Evolutionary conservation across 2,329 filamentous ascomycete genomes (phyloP), one percentile per base, ranked within the genome.

Genomic region (Neofusicoccum ribis): DNA sequence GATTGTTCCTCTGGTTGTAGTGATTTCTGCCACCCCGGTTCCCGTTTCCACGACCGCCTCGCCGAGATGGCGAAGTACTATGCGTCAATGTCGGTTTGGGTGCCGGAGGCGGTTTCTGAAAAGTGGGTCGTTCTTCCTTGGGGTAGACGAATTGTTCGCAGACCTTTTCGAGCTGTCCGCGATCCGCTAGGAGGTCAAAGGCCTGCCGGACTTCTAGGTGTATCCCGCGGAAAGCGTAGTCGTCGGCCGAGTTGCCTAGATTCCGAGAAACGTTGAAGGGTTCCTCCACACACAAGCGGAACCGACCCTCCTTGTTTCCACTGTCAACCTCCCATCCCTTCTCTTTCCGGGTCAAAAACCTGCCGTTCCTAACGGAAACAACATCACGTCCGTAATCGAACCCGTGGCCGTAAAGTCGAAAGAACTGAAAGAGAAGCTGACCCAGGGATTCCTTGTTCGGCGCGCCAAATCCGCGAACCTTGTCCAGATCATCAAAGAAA

Each of bases 171-270:
- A 99, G 83, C 71, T 95, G 92, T 23, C 88, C 91, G 60, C 78
- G 79, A 49, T 91, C 86, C 1, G 91, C 88, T 17, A 97, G 86
- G 64, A 92, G 79, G 65, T 93, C 90, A 74, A 97, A 98, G 0
- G 95, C 95, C 69, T 93, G 86, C 67, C 95, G 88, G 58, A 99
- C 82, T 78, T 99, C 95, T 69, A 92, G 78, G 75, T 99, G 95
- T 36, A 99, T 86, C 1, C 95, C 95, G 59, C 91, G 88, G 79
- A 97, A 97, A 0, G 95, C 94, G 49, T 91, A 96, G 75, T 97
- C 93, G 74, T 99, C 95, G 8, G 93, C 95, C 1, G 95, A 98
- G 72, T 99, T 99, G 47, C 93, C 95, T 51, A 99, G 83, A 75
- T 99, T 99, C 47, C 95, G 88, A 41, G 85, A 85, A 3, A 85